Conservation (phyloP, 2,329 filamentous ascomycete genomes). For the Calonectria pseudoreteaudii region DNA sequence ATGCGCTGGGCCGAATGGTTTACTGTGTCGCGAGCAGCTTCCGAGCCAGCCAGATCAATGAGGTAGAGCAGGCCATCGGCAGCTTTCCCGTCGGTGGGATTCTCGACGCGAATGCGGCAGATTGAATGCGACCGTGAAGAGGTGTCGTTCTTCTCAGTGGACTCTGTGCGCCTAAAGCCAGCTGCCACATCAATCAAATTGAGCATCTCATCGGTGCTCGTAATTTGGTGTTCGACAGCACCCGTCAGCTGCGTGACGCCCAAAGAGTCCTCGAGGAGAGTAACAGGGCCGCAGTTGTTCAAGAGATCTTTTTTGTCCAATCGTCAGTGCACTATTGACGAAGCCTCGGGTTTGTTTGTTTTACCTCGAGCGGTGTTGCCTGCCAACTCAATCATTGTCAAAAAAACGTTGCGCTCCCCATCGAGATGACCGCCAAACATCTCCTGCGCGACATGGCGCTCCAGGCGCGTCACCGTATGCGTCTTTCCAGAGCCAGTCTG, state of each 20-base stretch:
- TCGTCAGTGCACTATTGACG: background rate
- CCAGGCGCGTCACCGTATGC: slow-evolving; percentile 55
- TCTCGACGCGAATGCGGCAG: slow-evolving; percentile 58
- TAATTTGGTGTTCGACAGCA: slow-evolving; percentile 52
- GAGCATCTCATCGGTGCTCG: slow-evolving; percentile 44
- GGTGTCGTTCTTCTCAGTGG: slow-evolving; percentile 58
- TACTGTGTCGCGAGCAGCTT: slow-evolving; percentile 57
- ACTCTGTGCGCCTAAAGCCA: slow-evolving; percentile 54
- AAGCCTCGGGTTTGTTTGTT: background rate
- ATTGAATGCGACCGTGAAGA: slow-evolving; percentile 63
- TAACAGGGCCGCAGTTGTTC: slow-evolving; percentile 54
- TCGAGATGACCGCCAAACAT: slow-evolving; percentile 43
- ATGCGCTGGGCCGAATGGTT: slow-evolving; percentile 56
- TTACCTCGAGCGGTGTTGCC: slow-evolving; percentile 50
- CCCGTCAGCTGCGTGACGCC: slow-evolving; percentile 58
- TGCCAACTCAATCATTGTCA: slow-evolving; percentile 54
- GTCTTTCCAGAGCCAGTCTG: slow-evolving; percentile 64
- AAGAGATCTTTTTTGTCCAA: slow-evolving; percentile 50
- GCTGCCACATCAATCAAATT: slow-evolving; percentile 51
- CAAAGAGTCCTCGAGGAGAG: slow-evolving; percentile 59
- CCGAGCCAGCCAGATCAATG: slow-evolving; percentile 62
- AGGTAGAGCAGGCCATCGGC: slow-evolving; percentile 56
- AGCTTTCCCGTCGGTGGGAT: slow-evolving; percentile 36
- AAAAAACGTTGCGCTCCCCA: slow-evolving; percentile 46
- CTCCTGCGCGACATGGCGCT: slow-evolving; percentile 53